Percentiles rank a stretch among this genome's conserved stretches.
phyloP scores from a whole-genome alignment of 768 basidiomycete genomes.

The Multifurca ochricompacta region DNA sequence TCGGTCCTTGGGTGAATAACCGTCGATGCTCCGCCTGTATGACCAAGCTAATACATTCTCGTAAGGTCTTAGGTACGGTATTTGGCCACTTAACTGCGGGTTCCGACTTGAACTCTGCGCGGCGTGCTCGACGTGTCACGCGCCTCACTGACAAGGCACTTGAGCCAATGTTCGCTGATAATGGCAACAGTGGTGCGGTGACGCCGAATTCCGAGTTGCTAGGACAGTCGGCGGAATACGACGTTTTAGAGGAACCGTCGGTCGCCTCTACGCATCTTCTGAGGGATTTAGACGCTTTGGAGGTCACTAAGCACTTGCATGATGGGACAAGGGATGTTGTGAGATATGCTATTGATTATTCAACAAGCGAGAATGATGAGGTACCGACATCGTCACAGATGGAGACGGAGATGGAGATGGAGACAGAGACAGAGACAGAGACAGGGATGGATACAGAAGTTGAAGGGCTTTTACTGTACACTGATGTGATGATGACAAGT shows the following conservation, averaged over 20 bases:
- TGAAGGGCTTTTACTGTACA: constrained; percentile 7
- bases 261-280: not conserved
- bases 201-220: not conserved
- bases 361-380: not conserved
- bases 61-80: constrained; percentile 7
- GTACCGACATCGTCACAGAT: not conserved
- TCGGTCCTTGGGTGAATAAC: constrained; percentile 15
- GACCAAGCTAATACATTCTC: constrained; percentile 1
- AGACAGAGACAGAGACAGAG: not conserved
- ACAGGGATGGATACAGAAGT: constrained; percentile 5
- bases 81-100: constrained; percentile 1
- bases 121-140: not conserved
- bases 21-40: not conserved
- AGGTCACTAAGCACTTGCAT: not conserved
- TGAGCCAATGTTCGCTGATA: not conserved
- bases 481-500: no score
- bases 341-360: not conserved
- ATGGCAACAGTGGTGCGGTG: not conserved
- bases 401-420: not conserved
- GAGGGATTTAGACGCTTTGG: not conserved
- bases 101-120: not conserved
- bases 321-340: not conserved
- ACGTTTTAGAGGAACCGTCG: constrained; percentile 6
- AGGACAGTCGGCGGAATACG: constrained; percentile 1
- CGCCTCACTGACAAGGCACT: constrained; percentile 8